phyloP scores from a whole-genome alignment of 2,329 filamentous ascomycete species.

The Penicillium italicum region DNA sequence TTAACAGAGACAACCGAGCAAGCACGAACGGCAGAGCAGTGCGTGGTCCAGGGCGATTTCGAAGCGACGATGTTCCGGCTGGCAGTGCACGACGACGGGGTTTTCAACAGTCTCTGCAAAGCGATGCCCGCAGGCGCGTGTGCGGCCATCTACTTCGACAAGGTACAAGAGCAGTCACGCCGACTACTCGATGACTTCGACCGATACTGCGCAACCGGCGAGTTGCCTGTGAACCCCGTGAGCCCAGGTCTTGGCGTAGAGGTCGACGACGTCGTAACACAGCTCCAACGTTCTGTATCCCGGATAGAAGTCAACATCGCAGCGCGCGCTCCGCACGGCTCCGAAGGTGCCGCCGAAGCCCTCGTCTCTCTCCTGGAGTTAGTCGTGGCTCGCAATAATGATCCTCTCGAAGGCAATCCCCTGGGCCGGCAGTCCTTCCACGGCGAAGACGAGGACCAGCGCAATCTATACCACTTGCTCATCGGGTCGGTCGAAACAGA shows the following conservation, averaged over 20 bases:
- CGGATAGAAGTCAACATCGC: slow-evolving; percentile 34
- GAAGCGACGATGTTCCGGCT: slow-evolving; percentile 46
- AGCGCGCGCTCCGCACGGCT: slow-evolving; percentile 35
- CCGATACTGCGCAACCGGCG: slow-evolving; percentile 37
- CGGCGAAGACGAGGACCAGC: slow-evolving; percentile 41
- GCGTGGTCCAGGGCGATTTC: slow-evolving; percentile 45
- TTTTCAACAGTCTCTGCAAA: slow-evolving; percentile 42
- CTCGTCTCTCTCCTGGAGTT: slow-evolving; percentile 40
- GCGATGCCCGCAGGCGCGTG: slow-evolving; percentile 43
- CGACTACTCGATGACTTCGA: slow-evolving; percentile 40
- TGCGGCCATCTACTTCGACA: slow-evolving; percentile 45
- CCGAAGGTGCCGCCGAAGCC: slow-evolving; percentile 37
- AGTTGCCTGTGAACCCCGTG: slow-evolving; percentile 20
- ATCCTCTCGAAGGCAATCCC: slow-evolving; percentile 36
- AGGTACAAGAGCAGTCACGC: slow-evolving; percentile 36
- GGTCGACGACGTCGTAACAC: slow-evolving; percentile 31
- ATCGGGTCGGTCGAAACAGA: slow-evolving; percentile 35
- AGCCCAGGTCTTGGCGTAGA: slow-evolving; percentile 16
- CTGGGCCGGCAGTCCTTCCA: slow-evolving; percentile 34
- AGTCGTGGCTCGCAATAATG: slow-evolving; percentile 38
- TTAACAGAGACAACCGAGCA: slow-evolving; percentile 36
- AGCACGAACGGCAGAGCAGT: slow-evolving; percentile 38
- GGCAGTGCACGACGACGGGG: slow-evolving; percentile 43
- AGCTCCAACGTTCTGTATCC: slow-evolving; percentile 31
- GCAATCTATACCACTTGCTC: slow-evolving; percentile 43